Conservation (phyloP, 768 basidiomycete species). For the Hygrocybe coccinea region DNA sequence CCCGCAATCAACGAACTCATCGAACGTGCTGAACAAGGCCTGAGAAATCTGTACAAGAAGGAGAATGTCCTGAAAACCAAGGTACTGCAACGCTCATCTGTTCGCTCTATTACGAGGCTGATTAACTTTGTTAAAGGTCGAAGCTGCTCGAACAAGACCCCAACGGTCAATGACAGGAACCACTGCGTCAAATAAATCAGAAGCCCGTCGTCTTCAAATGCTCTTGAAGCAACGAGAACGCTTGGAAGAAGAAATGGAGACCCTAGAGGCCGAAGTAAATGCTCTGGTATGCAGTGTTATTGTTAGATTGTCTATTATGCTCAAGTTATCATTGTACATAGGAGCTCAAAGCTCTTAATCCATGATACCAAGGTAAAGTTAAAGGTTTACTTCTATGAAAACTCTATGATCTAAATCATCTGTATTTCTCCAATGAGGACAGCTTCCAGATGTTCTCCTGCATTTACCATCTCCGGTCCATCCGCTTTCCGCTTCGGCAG, state of each 20-base stretch:
- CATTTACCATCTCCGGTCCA: conserved; percentile 37
- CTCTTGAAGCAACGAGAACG: conserved; percentile 62
- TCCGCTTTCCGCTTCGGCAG: conserved; percentile 46
- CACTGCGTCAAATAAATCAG: conserved; percentile 56
- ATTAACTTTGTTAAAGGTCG: conserved; percentile 39
- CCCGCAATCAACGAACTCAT: conserved; percentile 75
- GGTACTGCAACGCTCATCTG: conserved; percentile 34
- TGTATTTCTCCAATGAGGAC: conserved; percentile 65
- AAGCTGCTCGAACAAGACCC: conserved; percentile 47
- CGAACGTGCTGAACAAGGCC: conserved; percentile 62
- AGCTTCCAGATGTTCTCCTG: conserved; percentile 54
- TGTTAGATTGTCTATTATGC: neutral
- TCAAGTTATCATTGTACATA: neutral
- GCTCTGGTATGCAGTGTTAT: conserved; percentile 39
- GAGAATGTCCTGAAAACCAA: conserved; percentile 59
- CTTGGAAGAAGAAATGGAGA: conserved; percentile 57
- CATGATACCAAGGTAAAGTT: neutral
- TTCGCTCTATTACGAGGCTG: neutral
- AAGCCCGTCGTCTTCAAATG: conserved; percentile 60
- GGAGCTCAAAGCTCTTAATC: neutral
- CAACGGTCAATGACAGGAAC: conserved; percentile 43
- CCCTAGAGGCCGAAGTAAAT: conserved; percentile 59
- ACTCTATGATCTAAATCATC: neutral
- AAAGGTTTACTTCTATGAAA: too few species aligned
- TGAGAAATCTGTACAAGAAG: conserved; percentile 57